Conservation (phyloP, 371 early-diverging fungal species). For the Zychaea mexicana region DNA sequence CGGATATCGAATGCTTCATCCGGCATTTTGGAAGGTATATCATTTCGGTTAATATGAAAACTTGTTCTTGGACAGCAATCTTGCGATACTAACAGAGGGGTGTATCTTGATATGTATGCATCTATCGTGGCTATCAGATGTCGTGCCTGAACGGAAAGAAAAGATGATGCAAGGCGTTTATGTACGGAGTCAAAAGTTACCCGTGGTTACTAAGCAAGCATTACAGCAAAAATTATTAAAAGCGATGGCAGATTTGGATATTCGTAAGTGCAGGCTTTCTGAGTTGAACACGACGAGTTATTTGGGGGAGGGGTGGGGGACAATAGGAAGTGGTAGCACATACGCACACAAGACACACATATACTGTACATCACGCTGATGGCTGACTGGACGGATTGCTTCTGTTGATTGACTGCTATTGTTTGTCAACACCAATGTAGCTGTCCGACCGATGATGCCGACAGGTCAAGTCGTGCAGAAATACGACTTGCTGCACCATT, state of each 20-base stretch:
- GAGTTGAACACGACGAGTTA: background rate
- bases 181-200: constrained; percentile 71
- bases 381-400: no score
- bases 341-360: no score
- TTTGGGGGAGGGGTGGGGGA: background rate
- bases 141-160: constrained; percentile 53
- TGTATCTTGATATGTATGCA: no score
- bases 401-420: background rate
- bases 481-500: constrained; percentile 74
- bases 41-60: background rate
- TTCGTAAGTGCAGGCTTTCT: constrained; percentile 40
- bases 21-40: constrained; percentile 30
- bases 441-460: constrained; percentile 74
- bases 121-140: no score
- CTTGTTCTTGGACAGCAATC: no score
- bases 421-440: background rate
- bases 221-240: constrained; percentile 67
- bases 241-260: constrained; percentile 68
- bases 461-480: constrained; percentile 73
- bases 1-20: constrained; percentile 39
- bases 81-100: no score
- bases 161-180: constrained; percentile 79
- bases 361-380: no score
- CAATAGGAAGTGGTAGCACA: no score
- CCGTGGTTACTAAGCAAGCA: constrained; percentile 61